A percentile compares a stretch with the other conserved stretches of the same genome.
phyloP scores from a whole-genome alignment of 306 rosid species.

The Gynostemma pentaphyllum region DNA sequence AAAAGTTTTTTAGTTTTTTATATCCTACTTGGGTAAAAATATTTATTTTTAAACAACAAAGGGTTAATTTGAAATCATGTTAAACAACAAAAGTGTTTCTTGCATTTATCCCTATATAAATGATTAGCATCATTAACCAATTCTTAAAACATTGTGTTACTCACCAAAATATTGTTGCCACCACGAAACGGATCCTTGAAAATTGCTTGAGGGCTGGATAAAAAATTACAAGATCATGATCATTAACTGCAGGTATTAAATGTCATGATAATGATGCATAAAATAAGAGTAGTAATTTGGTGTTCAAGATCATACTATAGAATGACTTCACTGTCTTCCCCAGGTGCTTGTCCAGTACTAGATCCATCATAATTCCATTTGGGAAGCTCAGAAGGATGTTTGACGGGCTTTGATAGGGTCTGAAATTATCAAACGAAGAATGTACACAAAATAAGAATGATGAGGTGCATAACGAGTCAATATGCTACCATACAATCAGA shows the following conservation, averaged over 20 bases:
- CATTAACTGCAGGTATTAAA: background rate
- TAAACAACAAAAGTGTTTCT: too few species aligned
- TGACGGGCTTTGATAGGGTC: slow-evolving; percentile 86
- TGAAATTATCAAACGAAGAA: slow-evolving; percentile 25
- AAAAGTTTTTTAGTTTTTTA: too few species aligned
- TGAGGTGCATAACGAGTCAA: slow-evolving; percentile 1
- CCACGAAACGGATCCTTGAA: slow-evolving; percentile 98
- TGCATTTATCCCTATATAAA: too few species aligned
- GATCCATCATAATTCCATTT: slow-evolving; percentile 99
- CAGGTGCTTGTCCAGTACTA: slow-evolving; percentile 98
- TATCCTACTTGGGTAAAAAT: too few species aligned
- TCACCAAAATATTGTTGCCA: slow-evolving; percentile 93
- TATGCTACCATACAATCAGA: background rate
- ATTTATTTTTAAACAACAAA: too few species aligned
- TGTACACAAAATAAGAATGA: slow-evolving; percentile 10
- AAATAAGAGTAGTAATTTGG: background rate
- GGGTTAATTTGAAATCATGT: too few species aligned
- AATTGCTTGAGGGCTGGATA: slow-evolving; percentile 82
- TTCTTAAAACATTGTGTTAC: slow-evolving; percentile 4
- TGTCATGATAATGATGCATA: background rate
- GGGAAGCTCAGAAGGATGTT: slow-evolving; percentile 94
- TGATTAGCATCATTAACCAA: background rate
- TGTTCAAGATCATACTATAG: slow-evolving; percentile 62
- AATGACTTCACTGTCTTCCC: slow-evolving; percentile 99
- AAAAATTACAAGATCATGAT: slow-evolving; percentile 13